A percentile compares a stretch with the other conserved stretches of the same genome.
Conservation (phyloP, 805 yeast species). For the Teunomyces barrocoloradensis region DNA sequence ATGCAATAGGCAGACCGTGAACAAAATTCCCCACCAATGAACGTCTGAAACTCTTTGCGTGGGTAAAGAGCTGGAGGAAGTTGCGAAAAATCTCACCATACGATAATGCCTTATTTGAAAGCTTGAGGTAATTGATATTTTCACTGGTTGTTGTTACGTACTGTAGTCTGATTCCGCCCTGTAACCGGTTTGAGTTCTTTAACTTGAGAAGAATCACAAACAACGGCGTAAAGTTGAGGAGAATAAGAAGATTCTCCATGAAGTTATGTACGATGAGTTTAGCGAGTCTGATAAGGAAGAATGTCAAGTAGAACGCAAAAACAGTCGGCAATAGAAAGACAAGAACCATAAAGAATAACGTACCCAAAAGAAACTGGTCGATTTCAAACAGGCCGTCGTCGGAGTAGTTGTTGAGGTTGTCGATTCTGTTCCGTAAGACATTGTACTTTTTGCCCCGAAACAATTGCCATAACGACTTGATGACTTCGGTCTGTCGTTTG, state of each 20-base stretch:
- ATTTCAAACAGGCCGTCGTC: constrained; percentile 53
- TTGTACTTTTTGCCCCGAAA: constrained; percentile 90
- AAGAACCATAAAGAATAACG: constrained; percentile 77
- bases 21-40: constrained; percentile 21
- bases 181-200: constrained; percentile 69
- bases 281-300: constrained; percentile 57
- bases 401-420: constrained; percentile 54
- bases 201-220: constrained; percentile 76
- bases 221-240: constrained; percentile 80
- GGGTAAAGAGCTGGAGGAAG: constrained; percentile 27
- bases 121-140: constrained; percentile 23
- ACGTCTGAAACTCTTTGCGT: constrained; percentile 26
- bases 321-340: constrained; percentile 84
- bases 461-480: constrained; percentile 74
- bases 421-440: constrained; percentile 79
- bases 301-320: constrained; percentile 75
- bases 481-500: constrained; percentile 64
- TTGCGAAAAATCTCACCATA: constrained; percentile 33
- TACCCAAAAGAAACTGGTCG: constrained; percentile 86
- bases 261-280: constrained; percentile 48
- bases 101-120: constrained; percentile 38
- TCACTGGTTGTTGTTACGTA: constrained; percentile 12
- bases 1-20: constrained; percentile 24
- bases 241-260: constrained; percentile 59
- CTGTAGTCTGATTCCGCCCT: constrained; percentile 48